A percentile compares a stretch with the other conserved stretches of the same genome.
Evolutionary conservation across 345 rosid genomes (phyloP).

Genomic region (Hibiscus trionum): DNA sequence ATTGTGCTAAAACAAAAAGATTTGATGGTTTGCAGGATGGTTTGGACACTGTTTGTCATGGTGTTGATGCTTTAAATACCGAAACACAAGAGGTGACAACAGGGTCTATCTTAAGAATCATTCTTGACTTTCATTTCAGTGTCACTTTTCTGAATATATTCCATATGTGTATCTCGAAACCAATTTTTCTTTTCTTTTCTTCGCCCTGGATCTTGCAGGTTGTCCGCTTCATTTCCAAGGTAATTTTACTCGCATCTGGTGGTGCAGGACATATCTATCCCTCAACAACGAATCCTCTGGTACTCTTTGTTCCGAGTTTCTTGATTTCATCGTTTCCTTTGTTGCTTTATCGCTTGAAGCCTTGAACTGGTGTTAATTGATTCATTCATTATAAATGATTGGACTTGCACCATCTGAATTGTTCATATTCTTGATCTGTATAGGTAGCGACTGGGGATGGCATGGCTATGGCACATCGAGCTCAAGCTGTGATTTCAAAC

Average conservation of each 20-base stretch:
- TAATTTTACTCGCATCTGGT: slow-evolving; percentile 93
- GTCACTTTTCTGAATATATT: not conserved
- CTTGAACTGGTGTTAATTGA: not conserved
- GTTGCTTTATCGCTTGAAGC: not conserved
- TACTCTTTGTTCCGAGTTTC: slow-evolving; percentile 20
- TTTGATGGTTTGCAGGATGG: slow-evolving; percentile 51
- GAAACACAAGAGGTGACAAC: slow-evolving; percentile 71
- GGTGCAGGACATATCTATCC: slow-evolving; percentile 98
- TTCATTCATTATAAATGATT: not conserved
- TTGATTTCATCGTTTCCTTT: not conserved
- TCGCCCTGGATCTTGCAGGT: slow-evolving; percentile 36
- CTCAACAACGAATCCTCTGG: slow-evolving; percentile 87
- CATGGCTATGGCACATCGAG: slow-evolving; percentile 93
- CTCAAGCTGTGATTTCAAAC: slow-evolving; percentile 90
- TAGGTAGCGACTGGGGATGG: slow-evolving; percentile 99
- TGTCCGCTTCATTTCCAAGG: slow-evolving; percentile 80
- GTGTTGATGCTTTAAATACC: slow-evolving; percentile 79
- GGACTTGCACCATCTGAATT: not conserved
- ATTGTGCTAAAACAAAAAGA: slow-evolving; percentile 14
- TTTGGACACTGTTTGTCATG: slow-evolving; percentile 63
- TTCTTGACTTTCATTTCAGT: slow-evolving; percentile 4
- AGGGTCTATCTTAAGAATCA: not conserved
- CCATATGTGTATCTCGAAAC: not conserved
- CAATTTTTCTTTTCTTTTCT: slow-evolving; percentile 3
- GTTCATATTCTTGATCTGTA: slow-evolving; percentile 1